Conservation (phyloP, 2,329 filamentous ascomycete species). For the Trichophyton verrucosum region DNA sequence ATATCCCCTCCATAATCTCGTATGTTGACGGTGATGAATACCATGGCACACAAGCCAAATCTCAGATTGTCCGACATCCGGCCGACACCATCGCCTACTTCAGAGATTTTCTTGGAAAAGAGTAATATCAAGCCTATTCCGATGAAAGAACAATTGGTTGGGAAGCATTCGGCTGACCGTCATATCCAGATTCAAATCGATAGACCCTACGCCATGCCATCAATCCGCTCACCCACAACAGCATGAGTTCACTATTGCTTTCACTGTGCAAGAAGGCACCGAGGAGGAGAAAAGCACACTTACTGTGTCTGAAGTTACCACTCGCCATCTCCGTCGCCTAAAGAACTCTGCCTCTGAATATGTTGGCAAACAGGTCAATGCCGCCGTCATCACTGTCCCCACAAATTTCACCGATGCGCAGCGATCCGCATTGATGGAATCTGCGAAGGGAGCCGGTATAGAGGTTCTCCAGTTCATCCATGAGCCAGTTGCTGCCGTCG, state of each 20-base stretch:
- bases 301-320: conserved; percentile 66
- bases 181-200: conserved; percentile 63
- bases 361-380: conserved; percentile 82
- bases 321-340: conserved; percentile 72
- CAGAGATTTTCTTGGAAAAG: conserved; percentile 87
- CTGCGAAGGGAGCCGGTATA: conserved; percentile 67
- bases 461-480: conserved; percentile 87
- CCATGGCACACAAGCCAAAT: conserved; percentile 89
- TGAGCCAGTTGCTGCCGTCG: conserved; percentile 76
- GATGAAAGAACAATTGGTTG: neutral
- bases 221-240: conserved; percentile 82
- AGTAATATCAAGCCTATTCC: conserved; percentile 41
- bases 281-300: conserved; percentile 55
- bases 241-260: conserved; percentile 57
- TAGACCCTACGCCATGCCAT: conserved; percentile 92
- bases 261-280: conserved; percentile 67
- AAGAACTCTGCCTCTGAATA: conserved; percentile 78
- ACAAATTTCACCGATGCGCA: conserved; percentile 87
- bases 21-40: conserved; percentile 96
- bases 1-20: conserved; percentile 87
- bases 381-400: conserved; percentile 86
- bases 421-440: conserved; percentile 63
- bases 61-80: conserved; percentile 81
- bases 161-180: neutral
- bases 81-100: conserved; percentile 92